Conservation (phyloP, 140 eudicot species). For the Flaveria floridana region DNA sequence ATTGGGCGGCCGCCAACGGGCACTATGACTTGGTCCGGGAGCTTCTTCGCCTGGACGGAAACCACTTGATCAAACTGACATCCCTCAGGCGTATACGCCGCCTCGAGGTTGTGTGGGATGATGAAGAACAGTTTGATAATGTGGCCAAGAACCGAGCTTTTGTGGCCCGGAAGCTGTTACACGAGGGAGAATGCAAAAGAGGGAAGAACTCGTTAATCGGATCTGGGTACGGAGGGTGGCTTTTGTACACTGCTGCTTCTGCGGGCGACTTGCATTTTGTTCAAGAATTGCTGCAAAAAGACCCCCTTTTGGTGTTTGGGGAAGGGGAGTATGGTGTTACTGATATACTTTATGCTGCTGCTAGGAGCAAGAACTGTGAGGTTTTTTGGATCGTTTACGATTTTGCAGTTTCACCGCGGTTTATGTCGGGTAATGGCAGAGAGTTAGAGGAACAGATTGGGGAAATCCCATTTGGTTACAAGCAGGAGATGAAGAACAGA, state of each 20-base stretch:
- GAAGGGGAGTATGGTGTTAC: conserved; percentile 97
- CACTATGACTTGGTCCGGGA: conserved; percentile 87
- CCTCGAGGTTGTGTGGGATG: conserved; percentile 95
- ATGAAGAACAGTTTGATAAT: conserved; percentile 67
- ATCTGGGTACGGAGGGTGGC: conserved; percentile 96
- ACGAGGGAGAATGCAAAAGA: conserved; percentile 60
- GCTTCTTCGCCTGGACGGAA: conserved; percentile 84
- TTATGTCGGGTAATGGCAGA: conserved; percentile 40
- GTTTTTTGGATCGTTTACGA: conserved; percentile 71
- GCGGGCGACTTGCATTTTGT: conserved; percentile 85
- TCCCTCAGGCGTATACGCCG: conserved; percentile 91
- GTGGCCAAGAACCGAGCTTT: conserved; percentile 69
- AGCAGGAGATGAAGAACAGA: conserved; percentile 78
- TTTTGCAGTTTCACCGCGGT: conserved; percentile 70
- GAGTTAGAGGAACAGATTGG: conserved; percentile 48
- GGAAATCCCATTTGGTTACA: conserved; percentile 66
- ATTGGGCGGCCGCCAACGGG: conserved; percentile 96
- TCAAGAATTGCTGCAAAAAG: conserved; percentile 50
- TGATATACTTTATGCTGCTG: conserved; percentile 86
- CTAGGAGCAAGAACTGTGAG: conserved; percentile 67
- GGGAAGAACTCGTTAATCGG: conserved; percentile 57
- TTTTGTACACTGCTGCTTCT: conserved; percentile 87
- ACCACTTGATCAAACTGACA: conserved; percentile 71
- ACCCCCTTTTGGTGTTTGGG: conserved; percentile 89
- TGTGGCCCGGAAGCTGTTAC: conserved; percentile 60